These are phyloP conservation scores for Aspergillus sp. DNA, from an alignment of 2,329 filamentous ascomycete genomes.

Conservation along the genomic window DNA sequence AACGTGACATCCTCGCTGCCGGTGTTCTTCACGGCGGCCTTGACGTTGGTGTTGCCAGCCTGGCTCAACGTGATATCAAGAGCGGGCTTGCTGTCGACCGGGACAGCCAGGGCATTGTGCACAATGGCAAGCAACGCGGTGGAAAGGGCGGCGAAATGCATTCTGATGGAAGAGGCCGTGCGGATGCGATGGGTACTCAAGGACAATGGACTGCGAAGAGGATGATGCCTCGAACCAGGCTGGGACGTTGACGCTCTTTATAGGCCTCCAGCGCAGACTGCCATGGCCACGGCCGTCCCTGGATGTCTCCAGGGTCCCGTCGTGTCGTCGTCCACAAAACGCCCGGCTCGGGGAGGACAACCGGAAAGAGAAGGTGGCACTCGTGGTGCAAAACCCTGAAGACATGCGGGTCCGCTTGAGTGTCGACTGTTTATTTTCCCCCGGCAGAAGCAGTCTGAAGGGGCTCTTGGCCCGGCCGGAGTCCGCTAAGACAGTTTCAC, in stretches of 20 bases:
- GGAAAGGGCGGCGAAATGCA: slow-evolving; percentile 14
- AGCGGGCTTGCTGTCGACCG: slow-evolving; percentile 10
- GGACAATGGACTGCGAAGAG: not conserved
- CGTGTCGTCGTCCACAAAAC: not conserved
- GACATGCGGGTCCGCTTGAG: not conserved
- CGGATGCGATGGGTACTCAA: not conserved
- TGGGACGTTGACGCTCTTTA: not conserved
- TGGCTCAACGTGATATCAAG: slow-evolving; percentile 25
- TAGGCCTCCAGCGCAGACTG: no score
- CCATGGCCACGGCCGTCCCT: no score
- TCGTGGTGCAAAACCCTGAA: not conserved
- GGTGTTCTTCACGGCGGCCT: slow-evolving; percentile 27
- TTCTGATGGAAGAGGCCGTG: slow-evolving; percentile 6
- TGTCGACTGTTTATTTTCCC: not conserved
- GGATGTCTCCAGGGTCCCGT: no score
- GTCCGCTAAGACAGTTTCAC: no score
- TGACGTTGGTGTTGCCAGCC: slow-evolving; percentile 24
- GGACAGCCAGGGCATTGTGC: slow-evolving; percentile 12
- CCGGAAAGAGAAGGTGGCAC: not conserved
- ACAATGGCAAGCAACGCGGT: slow-evolving; percentile 13
- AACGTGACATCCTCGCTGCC: slow-evolving; percentile 24
- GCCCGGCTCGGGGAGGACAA: not conserved
- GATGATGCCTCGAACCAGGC: not conserved
- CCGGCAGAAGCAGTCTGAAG: no score
- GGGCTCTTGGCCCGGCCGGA: slow-evolving; percentile 17